phyloP scores from a whole-genome alignment of 2,329 filamentous ascomycete species.

The Emergomyces pasteurianus region DNA sequence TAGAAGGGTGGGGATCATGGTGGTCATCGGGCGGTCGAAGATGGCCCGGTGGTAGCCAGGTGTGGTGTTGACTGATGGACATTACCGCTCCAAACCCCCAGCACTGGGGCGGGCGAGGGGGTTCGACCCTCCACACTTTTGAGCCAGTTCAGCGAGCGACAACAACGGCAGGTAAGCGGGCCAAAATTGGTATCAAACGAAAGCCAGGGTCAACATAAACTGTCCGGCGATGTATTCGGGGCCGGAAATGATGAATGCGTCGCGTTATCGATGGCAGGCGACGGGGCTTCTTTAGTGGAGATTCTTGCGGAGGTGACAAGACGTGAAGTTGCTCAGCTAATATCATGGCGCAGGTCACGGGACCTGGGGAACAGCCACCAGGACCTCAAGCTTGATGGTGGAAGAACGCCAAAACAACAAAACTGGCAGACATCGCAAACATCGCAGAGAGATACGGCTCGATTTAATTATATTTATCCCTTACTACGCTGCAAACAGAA shows the following conservation, averaged over 20 bases:
- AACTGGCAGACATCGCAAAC: constrained; percentile 16
- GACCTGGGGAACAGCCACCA: constrained; percentile 1
- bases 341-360: constrained; percentile 10
- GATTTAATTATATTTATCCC: neutral
- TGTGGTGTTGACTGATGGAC: constrained; percentile 56
- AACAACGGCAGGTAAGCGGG: constrained; percentile 5
- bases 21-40: constrained; percentile 52
- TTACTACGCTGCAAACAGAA: neutral
- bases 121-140: constrained; percentile 34
- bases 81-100: constrained; percentile 40
- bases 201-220: constrained; percentile 12
- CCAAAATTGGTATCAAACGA: neutral
- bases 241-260: constrained; percentile 23
- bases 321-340: constrained; percentile 24
- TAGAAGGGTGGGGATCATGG: constrained; percentile 23
- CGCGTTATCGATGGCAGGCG: constrained; percentile 25
- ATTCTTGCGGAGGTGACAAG: constrained; percentile 29
- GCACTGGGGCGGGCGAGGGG: constrained; percentile 33
- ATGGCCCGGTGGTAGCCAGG: constrained; percentile 52
- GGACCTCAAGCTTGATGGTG: neutral
- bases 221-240: constrained; percentile 19
- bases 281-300: constrained; percentile 24
- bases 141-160: constrained; percentile 22
- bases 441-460: too few species aligned
- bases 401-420: constrained; percentile 10